These are phyloP conservation scores for Capillidium heterosporum DNA, from an alignment of 371 early-diverging fungal species.

Conservation along the genomic window DNA sequence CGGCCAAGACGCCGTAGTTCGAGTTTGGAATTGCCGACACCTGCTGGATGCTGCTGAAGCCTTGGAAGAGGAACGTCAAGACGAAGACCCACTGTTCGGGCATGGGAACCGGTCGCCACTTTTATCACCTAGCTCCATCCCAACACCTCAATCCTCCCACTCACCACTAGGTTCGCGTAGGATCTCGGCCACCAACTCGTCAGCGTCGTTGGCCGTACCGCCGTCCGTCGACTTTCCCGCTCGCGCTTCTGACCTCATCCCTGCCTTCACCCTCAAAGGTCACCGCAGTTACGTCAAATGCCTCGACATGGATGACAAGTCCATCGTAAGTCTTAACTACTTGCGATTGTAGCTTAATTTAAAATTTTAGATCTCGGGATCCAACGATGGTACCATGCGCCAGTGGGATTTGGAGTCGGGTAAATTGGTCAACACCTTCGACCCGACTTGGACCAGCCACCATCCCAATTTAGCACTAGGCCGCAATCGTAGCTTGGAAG, in stretches of 20 bases:
- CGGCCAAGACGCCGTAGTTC: slow-evolving; percentile 7
- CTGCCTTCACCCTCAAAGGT: slow-evolving; percentile 23
- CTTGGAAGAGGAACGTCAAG: neutral
- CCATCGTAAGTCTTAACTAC: slow-evolving; percentile 15
- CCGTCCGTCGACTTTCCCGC: neutral
- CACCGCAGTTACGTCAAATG: slow-evolving; percentile 32
- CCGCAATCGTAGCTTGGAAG: neutral
- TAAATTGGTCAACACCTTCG: slow-evolving; percentile 36
- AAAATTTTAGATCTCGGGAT: slow-evolving; percentile 41
- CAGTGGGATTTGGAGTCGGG: slow-evolving; percentile 80
- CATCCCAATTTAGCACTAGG: slow-evolving; percentile 9
- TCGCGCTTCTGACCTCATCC: slow-evolving; percentile 12
- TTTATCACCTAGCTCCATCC: neutral
- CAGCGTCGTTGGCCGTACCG: neutral
- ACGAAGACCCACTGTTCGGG: neutral
- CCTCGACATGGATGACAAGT: slow-evolving; percentile 21
- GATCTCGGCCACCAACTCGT: neutral
- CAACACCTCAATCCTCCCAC: too few relatives aligned
- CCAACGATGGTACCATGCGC: slow-evolving; percentile 71
- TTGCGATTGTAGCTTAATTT: neutral
- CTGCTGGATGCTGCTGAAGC: neutral
- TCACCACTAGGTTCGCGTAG: neutral
- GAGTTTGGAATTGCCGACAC: slow-evolving; percentile 8
- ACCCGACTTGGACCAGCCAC: slow-evolving; percentile 44
- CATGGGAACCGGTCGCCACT: neutral